Evolutionary conservation across 495 filamentous ascomycete species (phyloP).

Genomic region (Penicillium soppii): DNA sequence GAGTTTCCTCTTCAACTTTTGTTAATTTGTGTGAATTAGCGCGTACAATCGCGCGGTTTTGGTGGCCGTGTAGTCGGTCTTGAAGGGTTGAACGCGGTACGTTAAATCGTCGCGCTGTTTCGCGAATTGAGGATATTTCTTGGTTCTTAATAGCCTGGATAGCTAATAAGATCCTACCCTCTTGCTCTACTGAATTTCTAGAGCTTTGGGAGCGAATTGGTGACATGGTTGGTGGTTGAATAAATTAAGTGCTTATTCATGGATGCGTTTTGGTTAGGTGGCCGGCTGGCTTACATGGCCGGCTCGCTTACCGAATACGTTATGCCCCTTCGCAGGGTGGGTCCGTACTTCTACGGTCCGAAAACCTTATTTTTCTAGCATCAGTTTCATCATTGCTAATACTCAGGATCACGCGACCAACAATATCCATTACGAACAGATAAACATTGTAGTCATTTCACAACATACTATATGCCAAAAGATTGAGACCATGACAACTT

Average conservation of each 20-base stretch:
- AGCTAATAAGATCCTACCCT: constrained; percentile 13
- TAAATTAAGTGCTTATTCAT: no score
- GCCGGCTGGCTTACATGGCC: no score
- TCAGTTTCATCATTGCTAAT: neutral
- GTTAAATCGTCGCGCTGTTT: constrained; percentile 20
- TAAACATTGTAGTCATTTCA: neutral
- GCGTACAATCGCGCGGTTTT: neutral
- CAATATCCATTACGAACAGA: neutral
- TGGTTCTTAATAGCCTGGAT: constrained; percentile 13
- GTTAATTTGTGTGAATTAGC: constrained; percentile 19
- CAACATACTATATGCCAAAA: neutral
- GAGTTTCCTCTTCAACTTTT: constrained; percentile 21
- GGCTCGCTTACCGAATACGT: no score
- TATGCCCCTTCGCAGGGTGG: no score
- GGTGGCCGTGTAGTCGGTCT: neutral
- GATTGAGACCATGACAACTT: neutral
- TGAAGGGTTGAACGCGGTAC: no score
- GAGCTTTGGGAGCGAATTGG: neutral
- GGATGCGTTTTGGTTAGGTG: no score
- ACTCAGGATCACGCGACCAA: neutral
- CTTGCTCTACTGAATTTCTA: neutral
- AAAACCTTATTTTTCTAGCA: neutral
- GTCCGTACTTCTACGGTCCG: neutral
- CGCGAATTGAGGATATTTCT: constrained; percentile 8
- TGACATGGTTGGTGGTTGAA: constrained; percentile 6